Percentiles rank a stretch among this genome's conserved stretches.
Conservation (phyloP, 495 filamentous ascomycete species). For the Trichocladium antarcticum region DNA sequence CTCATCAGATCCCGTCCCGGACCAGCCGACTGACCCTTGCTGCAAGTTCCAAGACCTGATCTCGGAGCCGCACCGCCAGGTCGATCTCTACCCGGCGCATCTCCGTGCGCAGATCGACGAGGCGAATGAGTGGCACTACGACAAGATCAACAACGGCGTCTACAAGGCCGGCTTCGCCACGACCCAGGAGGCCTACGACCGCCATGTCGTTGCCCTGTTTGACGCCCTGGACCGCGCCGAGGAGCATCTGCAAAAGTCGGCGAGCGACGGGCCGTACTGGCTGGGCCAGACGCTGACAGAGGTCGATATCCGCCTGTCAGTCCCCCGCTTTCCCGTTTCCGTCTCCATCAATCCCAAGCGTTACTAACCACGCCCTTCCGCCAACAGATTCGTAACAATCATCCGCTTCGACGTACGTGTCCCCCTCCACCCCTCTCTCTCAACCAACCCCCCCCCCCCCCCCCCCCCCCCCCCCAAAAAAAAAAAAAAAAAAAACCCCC, state of each 20-base stretch:
- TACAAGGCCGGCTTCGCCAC: conserved; percentile 61
- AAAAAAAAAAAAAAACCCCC: background rate
- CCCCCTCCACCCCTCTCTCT: background rate
- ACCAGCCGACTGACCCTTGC: background rate
- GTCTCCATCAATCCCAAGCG: background rate
- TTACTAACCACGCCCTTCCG: background rate
- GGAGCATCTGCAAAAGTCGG: conserved; percentile 34
- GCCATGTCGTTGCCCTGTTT: conserved; percentile 50
- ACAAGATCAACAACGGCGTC: conserved; percentile 57
- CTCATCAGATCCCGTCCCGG: background rate
- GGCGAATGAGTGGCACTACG: conserved; percentile 55
- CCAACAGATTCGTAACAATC: conserved; percentile 43
- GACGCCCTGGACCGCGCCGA: conserved; percentile 53
- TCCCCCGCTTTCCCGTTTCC: background rate
- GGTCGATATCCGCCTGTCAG: conserved; percentile 51
- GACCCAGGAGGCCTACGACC: conserved; percentile 53
- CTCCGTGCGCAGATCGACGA: conserved; percentile 48
- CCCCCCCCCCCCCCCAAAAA: background rate
- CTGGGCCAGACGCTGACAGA: conserved; percentile 58
- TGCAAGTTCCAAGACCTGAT: conserved; percentile 46
- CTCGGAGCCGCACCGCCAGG: conserved; percentile 34
- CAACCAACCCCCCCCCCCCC: background rate
- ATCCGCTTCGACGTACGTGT: conserved; percentile 53
- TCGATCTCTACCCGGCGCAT: conserved; percentile 47
- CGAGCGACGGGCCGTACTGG: conserved; percentile 45